These are phyloP conservation scores for Haberlea rhodopensis DNA, from an alignment of 257 asterid genomes.

Conservation along the genomic window DNA sequence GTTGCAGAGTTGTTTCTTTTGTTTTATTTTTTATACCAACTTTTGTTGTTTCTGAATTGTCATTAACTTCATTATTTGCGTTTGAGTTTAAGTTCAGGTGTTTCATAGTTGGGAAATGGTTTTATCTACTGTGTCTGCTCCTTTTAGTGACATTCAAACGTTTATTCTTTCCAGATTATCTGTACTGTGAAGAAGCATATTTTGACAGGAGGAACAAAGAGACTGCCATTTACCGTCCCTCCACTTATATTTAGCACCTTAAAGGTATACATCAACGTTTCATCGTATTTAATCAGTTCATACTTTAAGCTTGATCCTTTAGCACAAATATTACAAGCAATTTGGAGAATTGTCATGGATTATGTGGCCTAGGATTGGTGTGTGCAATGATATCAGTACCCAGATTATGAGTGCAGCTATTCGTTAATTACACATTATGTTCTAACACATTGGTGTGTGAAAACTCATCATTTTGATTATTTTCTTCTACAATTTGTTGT, in stretches of 20 bases:
- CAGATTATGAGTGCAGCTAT: slow-evolving; percentile 17
- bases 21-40: not conserved
- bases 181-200: slow-evolving; percentile 81
- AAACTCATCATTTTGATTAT: not conserved
- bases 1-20: not conserved
- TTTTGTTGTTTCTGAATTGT: slow-evolving; percentile 1
- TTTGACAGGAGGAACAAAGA: slow-evolving; percentile 77
- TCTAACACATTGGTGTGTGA: not conserved
- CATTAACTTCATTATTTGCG: not conserved
- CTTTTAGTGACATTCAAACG: slow-evolving; percentile 18
- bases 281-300: slow-evolving; percentile 20
- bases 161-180: slow-evolving; percentile 61
- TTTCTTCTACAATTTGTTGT: not conserved
- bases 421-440: slow-evolving; percentile 1
- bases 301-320: slow-evolving; percentile 22
- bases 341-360: slow-evolving; percentile 22
- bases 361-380: slow-evolving; percentile 16
- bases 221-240: slow-evolving; percentile 88
- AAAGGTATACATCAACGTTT: slow-evolving; percentile 49
- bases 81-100: slow-evolving; percentile 18
- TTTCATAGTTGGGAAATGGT: not conserved
- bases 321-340: slow-evolving; percentile 13
- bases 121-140: not conserved
- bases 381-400: not conserved
- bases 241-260: slow-evolving; percentile 81